These are phyloP conservation scores for Bipolaris oryzae DNA, from an alignment of 2,329 filamentous ascomycete species.

Conservation along the genomic window DNA sequence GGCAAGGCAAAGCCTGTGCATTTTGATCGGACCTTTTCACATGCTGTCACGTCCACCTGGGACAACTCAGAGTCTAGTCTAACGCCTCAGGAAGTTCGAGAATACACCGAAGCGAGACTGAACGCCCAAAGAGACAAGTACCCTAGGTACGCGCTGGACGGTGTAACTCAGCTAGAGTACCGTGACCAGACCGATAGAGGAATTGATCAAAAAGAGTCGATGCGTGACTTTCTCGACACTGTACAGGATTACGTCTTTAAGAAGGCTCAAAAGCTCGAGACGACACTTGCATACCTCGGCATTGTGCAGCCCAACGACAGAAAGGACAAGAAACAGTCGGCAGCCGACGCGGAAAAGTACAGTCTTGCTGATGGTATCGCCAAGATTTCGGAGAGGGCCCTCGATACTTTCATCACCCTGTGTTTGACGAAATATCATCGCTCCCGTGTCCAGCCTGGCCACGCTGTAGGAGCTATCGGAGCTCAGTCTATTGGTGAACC, in stretches of 20 bases:
- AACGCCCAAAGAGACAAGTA: slow-evolving; percentile 68
- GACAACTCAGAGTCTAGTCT: slow-evolving; percentile 76
- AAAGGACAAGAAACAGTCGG: slow-evolving; percentile 16
- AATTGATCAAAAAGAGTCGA: slow-evolving; percentile 69
- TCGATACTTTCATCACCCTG: slow-evolving; percentile 76
- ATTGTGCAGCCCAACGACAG: slow-evolving; percentile 23
- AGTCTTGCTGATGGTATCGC: slow-evolving; percentile 69
- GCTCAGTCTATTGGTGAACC: slow-evolving; percentile 98
- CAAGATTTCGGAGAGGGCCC: slow-evolving; percentile 78
- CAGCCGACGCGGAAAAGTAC: slow-evolving; percentile 47
- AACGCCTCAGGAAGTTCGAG: slow-evolving; percentile 73
- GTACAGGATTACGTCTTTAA: slow-evolving; percentile 73
- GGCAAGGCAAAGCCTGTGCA: slow-evolving; percentile 89
- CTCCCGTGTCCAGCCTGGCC: slow-evolving; percentile 90
- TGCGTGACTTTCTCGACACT: slow-evolving; percentile 78
- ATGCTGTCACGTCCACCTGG: slow-evolving; percentile 77
- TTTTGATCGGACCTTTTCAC: slow-evolving; percentile 88
- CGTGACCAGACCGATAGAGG: slow-evolving; percentile 68
- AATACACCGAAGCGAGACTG: slow-evolving; percentile 71
- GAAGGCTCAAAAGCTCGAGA: slow-evolving; percentile 67
- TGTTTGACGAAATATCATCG: slow-evolving; percentile 90
- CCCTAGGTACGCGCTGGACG: slow-evolving; percentile 41
- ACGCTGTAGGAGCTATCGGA: slow-evolving; percentile 93
- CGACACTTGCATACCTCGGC: slow-evolving; percentile 42
- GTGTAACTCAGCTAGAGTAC: slow-evolving; percentile 64